Conservation (phyloP, 805 yeast genomes). For the Cyberlindnera nakhonratchasimensis region DNA sequence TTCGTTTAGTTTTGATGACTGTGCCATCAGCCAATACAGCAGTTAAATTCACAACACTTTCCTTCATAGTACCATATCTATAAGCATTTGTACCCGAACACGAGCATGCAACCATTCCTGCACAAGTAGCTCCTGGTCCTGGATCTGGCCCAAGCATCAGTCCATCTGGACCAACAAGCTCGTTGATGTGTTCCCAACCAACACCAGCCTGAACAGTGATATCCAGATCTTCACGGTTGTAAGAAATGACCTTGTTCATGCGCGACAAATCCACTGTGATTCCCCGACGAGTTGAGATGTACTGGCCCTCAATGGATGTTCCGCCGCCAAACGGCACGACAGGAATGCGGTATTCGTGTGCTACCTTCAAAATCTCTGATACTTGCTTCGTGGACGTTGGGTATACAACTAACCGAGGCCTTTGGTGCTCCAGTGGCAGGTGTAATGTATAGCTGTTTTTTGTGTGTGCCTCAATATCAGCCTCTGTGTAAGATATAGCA, state of each 20-base stretch:
- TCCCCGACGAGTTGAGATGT: slow-evolving; percentile 56
- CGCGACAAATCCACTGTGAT: slow-evolving; percentile 54
- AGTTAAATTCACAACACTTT: slow-evolving; percentile 61
- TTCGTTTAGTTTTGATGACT: slow-evolving; percentile 61
- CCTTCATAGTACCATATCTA: slow-evolving; percentile 76
- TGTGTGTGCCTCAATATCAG: slow-evolving; percentile 42
- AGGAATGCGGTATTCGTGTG: slow-evolving; percentile 52
- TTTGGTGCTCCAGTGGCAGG: slow-evolving; percentile 42
- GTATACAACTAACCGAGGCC: slow-evolving; percentile 39
- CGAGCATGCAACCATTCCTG: slow-evolving; percentile 74
- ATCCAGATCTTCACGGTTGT: slow-evolving; percentile 65
- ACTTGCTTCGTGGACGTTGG: slow-evolving; percentile 58
- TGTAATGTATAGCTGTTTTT: slow-evolving; percentile 50
- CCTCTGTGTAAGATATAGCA: slow-evolving; percentile 21
- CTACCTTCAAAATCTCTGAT: slow-evolving; percentile 49
- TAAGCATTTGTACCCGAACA: slow-evolving; percentile 81
- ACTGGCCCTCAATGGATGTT: slow-evolving; percentile 66
- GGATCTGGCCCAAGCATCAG: slow-evolving; percentile 71
- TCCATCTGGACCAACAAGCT: slow-evolving; percentile 43
- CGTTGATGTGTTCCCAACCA: slow-evolving; percentile 69
- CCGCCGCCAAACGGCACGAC: slow-evolving; percentile 65
- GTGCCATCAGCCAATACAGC: slow-evolving; percentile 81
- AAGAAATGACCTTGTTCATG: slow-evolving; percentile 54
- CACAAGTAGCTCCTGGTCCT: slow-evolving; percentile 77
- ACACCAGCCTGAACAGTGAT: slow-evolving; percentile 73